Conservation (phyloP, 2,329 filamentous ascomycete species). For the Elsinoe ampelina region DNA sequence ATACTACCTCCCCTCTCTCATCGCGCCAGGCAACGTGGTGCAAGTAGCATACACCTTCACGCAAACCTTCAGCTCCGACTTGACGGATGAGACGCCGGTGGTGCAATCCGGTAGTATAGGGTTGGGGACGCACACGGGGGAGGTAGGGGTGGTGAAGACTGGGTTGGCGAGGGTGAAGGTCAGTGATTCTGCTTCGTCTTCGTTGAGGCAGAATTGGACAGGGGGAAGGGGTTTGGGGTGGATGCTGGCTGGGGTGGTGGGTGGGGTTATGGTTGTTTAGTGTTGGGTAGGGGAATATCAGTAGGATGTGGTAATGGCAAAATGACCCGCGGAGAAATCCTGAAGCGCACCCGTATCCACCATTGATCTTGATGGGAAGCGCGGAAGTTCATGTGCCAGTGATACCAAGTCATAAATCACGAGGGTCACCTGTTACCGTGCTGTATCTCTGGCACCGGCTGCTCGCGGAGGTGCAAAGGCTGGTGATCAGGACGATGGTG, state of each 20-base stretch:
- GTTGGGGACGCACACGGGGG: constrained; percentile 5
- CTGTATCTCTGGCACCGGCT: too few species aligned
- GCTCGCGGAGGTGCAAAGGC: too few species aligned
- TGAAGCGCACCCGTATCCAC: too few species aligned
- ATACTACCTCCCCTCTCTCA: neutral
- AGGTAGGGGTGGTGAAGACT: constrained; percentile 10
- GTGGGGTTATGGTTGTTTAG: neutral
- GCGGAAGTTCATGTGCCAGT: too few species aligned
- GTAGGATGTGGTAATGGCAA: too few species aligned
- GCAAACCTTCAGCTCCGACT: neutral
- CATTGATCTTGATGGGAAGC: too few species aligned
- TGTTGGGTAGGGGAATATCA: neutral
- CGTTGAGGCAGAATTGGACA: neutral
- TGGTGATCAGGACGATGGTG: too few species aligned
- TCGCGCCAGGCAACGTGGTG: constrained; percentile 6
- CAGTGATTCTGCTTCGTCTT: neutral
- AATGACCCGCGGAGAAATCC: too few species aligned
- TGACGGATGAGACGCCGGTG: neutral
- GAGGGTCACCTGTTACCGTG: too few species aligned
- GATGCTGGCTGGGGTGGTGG: neutral
- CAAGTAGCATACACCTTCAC: neutral
- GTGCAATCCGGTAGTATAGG: neutral
- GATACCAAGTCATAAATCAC: too few species aligned
- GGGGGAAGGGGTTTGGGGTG: neutral
- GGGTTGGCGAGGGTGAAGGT: constrained; percentile 8